phyloP scores from a whole-genome alignment of 805 yeast species.

The Kluyveromyces lactis region DNA sequence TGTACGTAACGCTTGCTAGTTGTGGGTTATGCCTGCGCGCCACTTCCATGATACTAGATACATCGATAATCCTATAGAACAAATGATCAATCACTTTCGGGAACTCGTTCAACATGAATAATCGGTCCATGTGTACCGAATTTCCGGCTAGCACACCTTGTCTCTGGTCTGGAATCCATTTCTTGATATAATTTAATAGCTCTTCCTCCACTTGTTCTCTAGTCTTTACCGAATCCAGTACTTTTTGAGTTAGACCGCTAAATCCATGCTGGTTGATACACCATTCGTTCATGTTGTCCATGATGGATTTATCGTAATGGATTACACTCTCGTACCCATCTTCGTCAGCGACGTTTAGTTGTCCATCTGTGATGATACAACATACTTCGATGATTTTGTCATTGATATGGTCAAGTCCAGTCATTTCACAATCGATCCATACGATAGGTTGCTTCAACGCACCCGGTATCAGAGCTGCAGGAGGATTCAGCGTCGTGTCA shows the following conservation, averaged over 20 bases:
- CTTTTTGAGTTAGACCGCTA: slow-evolving; percentile 69
- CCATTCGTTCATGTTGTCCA: slow-evolving; percentile 84
- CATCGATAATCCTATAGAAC: slow-evolving; percentile 82
- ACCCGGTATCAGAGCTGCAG: neutral
- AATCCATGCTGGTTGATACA: slow-evolving; percentile 74
- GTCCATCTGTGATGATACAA: slow-evolving; percentile 80
- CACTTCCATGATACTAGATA: slow-evolving; percentile 76
- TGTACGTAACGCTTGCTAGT: slow-evolving; percentile 47
- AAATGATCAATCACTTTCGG: slow-evolving; percentile 58
- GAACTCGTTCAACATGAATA: slow-evolving; percentile 76
- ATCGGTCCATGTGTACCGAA: slow-evolving; percentile 82
- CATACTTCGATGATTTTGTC: slow-evolving; percentile 90
- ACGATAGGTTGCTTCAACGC: slow-evolving; percentile 43
- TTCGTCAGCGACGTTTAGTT: slow-evolving; percentile 60
- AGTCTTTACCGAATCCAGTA: slow-evolving; percentile 46
- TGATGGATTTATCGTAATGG: slow-evolving; percentile 49
- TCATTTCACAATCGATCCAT: slow-evolving; percentile 99
- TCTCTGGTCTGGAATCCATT: slow-evolving; percentile 42
- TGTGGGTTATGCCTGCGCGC: slow-evolving; percentile 68
- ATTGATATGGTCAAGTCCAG: slow-evolving; percentile 75
- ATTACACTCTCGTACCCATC: slow-evolving; percentile 76
- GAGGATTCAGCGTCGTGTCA: no score
- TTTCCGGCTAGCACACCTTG: slow-evolving; percentile 83
- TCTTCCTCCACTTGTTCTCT: slow-evolving; percentile 56
- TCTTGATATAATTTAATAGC: slow-evolving; percentile 50